Evolutionary conservation across 2,329 filamentous ascomycete species (phyloP), one percentile per base, ranked within the genome.

Genomic region (Paecilomyces sp.): DNA sequence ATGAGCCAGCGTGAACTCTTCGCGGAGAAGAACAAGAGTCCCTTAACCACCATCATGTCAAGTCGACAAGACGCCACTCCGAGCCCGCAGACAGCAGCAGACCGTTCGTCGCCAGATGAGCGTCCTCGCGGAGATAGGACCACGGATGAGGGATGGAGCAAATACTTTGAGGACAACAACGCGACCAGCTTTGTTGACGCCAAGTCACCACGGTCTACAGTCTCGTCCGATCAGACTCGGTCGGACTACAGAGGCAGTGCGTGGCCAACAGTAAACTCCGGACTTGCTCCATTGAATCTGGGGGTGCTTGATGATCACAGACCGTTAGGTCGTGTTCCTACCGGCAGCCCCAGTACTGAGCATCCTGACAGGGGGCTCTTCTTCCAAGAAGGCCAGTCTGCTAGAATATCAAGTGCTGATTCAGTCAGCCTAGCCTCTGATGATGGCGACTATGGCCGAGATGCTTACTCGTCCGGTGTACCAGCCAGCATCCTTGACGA

Each of bases 81-180:
- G 18, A 68, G 66, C 33, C 61, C 66, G 53, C 63, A 66, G 0
- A 58, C 62, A 11, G 62, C 63, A 15, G 57, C 60, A 3, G 67
- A 68, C 24, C 61, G 61, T 12, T 58, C 60, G 25, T 30, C 61
- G 12, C 60, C 62, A 31, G 63, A 57, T 8, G 62, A 64, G 57
- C 63, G 65, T 33, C 61, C 72, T 15, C 59, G 63, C 56, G 72
- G 72, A 3, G 74, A 79, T 59, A 73, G 77, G 47, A 72, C 70
- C 34, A 79, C 78, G 1, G 74, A 80, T 54, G 78, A 79, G 64
- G 78, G 78, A 52, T 81, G 79, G 79, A 72, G 75, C 61, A 77
- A 75, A 57, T 81, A 81, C 66, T 81, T 80, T 66, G 70, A 77
- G 56, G 70, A 75, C 54, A 72, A 75, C 34, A 69, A 57, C 54